These are phyloP conservation scores for Dorcoceras hygrometricum DNA, from an alignment of 257 asterid species.

Conservation along the genomic window DNA sequence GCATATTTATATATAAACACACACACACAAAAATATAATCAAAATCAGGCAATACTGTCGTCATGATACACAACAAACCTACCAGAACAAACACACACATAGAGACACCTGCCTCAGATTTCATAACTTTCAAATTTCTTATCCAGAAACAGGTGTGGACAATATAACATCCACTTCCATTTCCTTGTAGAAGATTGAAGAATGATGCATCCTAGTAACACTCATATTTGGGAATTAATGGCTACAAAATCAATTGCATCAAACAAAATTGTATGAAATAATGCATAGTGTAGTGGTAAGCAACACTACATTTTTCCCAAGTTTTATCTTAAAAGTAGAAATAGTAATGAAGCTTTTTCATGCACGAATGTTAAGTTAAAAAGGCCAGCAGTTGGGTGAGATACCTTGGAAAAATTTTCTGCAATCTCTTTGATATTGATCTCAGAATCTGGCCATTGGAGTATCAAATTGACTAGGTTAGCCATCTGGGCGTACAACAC, in stretches of 20 bases:
- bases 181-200: not conserved
- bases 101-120: not conserved
- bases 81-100: not conserved
- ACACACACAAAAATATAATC: no score
- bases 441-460: slow-evolving; percentile 63
- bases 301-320: not conserved
- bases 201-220: not conserved
- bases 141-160: not conserved
- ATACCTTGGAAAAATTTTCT: slow-evolving; percentile 77
- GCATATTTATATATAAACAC: no score
- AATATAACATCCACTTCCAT: not conserved
- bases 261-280: not conserved
- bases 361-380: slow-evolving; percentile 7
- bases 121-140: not conserved
- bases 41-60: not conserved
- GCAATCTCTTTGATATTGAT: slow-evolving; percentile 80
- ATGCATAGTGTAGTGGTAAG: slow-evolving; percentile 1
- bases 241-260: not conserved
- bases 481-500: slow-evolving; percentile 96
- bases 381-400: not conserved
- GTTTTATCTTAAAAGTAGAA: not conserved
- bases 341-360: not conserved
- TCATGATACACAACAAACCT: not conserved
- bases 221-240: not conserved
- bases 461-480: slow-evolving; percentile 75